Percentiles rank a stretch among this genome's conserved stretches.
phyloP scores from a whole-genome alignment of 164 flowering plant species.

The Aristolochia contorta region DNA sequence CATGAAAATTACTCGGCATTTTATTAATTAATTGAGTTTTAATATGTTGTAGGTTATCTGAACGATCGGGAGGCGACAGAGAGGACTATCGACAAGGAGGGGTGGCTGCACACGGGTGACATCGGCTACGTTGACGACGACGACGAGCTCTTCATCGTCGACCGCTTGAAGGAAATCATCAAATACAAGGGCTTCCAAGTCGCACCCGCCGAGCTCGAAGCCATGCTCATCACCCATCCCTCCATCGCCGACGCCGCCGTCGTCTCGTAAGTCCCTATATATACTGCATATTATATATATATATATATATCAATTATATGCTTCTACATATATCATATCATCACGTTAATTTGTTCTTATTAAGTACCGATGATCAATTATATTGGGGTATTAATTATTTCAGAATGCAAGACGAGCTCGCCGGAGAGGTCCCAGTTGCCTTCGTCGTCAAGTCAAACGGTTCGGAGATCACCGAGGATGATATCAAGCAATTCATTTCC shows the following conservation, averaged over 20 bases:
- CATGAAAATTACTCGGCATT: too few species aligned
- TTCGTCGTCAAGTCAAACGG: slow-evolving; percentile 77
- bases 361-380: too few species aligned
- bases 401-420: slow-evolving; percentile 84
- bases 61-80: slow-evolving; percentile 74
- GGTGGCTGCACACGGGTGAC: slow-evolving; percentile 95
- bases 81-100: slow-evolving; percentile 72
- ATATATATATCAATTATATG: too few species aligned
- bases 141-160: slow-evolving; percentile 88
- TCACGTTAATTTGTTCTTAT: too few species aligned
- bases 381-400: neutral
- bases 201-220: slow-evolving; percentile 97
- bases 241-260: slow-evolving; percentile 82
- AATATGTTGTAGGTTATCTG: slow-evolving; percentile 56
- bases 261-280: slow-evolving; percentile 52
- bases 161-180: slow-evolving; percentile 78
- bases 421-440: slow-evolving; percentile 89
- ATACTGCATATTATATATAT: too few species aligned
- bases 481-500: slow-evolving; percentile 66
- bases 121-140: slow-evolving; percentile 80
- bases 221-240: slow-evolving; percentile 56
- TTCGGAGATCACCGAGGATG: slow-evolving; percentile 60
- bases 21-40: too few species aligned
- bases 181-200: slow-evolving; percentile 95
- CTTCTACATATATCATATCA: too few species aligned